Evolutionary conservation across 352 stramenopile species (phyloP).

Genomic region (Aphanomyces cochlioides): DNA sequence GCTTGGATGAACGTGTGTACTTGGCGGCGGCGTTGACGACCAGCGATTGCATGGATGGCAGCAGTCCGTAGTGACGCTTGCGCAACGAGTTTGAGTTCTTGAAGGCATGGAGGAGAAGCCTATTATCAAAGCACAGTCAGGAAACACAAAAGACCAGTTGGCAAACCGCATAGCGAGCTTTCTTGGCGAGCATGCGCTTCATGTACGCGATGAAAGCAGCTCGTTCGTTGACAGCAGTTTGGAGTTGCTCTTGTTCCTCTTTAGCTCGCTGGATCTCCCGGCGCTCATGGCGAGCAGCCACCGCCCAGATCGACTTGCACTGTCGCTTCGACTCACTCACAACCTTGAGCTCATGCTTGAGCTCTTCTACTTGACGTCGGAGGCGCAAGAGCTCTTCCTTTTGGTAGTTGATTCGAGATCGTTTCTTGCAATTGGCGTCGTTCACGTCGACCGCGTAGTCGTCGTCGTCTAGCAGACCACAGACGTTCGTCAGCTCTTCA

Average conservation of each 20-base stretch:
- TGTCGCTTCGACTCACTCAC: too few relatives aligned
- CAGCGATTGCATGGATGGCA: conserved; percentile 19
- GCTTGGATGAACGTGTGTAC: conserved; percentile 17
- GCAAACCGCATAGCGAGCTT: not conserved
- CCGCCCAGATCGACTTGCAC: not conserved
- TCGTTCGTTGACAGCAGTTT: not conserved
- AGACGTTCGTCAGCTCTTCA: too few relatives aligned
- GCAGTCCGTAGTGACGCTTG: not conserved
- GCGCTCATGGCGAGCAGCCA: not conserved
- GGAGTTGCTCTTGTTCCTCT: conserved; percentile 1
- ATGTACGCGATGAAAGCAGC: conserved; percentile 5
- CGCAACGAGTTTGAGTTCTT: not conserved
- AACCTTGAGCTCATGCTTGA: not conserved
- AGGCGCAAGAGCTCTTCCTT: not conserved
- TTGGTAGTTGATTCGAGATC: not conserved
- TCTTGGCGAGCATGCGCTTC: not conserved
- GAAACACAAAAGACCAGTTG: not conserved
- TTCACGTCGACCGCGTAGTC: not conserved
- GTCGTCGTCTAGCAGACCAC: not conserved
- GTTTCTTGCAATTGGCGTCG: not conserved
- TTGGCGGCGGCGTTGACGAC: conserved; percentile 13
- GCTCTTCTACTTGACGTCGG: not conserved
- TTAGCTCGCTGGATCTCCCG: not conserved
- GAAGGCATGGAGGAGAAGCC: not conserved
- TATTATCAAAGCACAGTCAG: not conserved